Evolutionary conservation across 2,329 filamentous ascomycete genomes (phyloP), one percentile per base, ranked within the genome.

Genomic region (Arthroderma uncinatum): DNA sequence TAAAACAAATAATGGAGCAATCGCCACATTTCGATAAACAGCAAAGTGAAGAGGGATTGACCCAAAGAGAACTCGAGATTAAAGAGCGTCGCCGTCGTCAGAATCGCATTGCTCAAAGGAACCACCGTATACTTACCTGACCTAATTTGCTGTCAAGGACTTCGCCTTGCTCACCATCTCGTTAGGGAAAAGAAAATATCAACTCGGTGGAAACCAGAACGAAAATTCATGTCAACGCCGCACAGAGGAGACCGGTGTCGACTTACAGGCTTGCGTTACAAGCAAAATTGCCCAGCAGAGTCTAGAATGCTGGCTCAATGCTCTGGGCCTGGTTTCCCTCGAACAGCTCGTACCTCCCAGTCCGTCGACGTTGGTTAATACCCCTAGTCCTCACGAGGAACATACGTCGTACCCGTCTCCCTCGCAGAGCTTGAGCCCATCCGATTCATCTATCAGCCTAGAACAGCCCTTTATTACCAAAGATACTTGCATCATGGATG

Each of bases 91-190:
- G 54, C n/a, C 37, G 54, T 25, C 37, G 14, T 2, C 54, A 55
- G 39, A 55, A 55, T 19, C 34, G 54, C 5, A 44, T 55, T 12
- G 54, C 54, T 16, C 54, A 55, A 21, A 55, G 54, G 16, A 55
- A 47, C n/a, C 54, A 55, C 10, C 37, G 54, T 55, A 21, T 48
- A 30, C 7, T 48, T 2, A n/a, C 23, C 19, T 37, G 9, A 47
- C 14, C n/a, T 12, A n/a, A 5, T 12, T 2, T 23, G 9, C 42
- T 14, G 1, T 8, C 3, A 23, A 28, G 4, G 4, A 21, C 8
- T 2, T 47, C 42, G 6, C 42, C 6, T 47, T 12, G 28, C 21
- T n/a, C 21, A 33, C 2, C 12, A n/a, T n/a, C 5, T 34, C 5
- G n/a, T 14, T 4, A 53, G 50, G 50, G 14, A 53, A 21, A 9